Evolutionary conservation across 805 yeast species (phyloP), one percentile per base, ranked within the genome.

Genomic region (Metschnikowia lachancei): DNA sequence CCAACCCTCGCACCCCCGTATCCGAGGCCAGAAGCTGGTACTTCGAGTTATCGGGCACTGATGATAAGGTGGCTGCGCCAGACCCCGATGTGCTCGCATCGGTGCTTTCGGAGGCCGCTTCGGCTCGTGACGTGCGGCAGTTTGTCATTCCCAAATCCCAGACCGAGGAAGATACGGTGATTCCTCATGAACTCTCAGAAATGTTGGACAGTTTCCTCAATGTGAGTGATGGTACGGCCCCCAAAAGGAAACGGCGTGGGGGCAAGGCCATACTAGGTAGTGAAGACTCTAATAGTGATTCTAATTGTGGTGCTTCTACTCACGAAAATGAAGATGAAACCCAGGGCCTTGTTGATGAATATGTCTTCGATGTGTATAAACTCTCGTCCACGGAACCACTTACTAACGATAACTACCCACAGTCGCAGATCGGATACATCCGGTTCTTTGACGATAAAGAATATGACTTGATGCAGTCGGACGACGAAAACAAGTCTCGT

Each of bases 351-450:
- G 40, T 17, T 12, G 48, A 45, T 20, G 96, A 87, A 36, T 92
- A 88, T 56, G 98, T 92, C 16, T 92, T 89, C 59, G 99, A 92
- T 65, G 90, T 92, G 10, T 92, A 92, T 47, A 69, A 64, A 17
- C 51, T 57, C 17, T 53, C 68, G 5, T 44, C 54, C 4, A 56
- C 59, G 13, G 66, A 59, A 36, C 71, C 74, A 3, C 50, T 66
- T 45, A 70, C 76, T 9, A 53, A 65, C 75, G 83, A 68, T 69
- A 62, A 80, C 77, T 46, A 75, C 60, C 67, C 76, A 45, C 60
- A 71, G 58, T 54, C 77, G 50, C 69, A 67, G 49, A 75, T 79
- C 40, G 85, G 87, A 55, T 69, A 78, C 49, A 75, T 80, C 39
- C 66, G 69, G 39, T 77, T 77, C 53, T 76, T 74, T 53, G 87